Evolutionary conservation across 176 grass and related monocot species (phyloP).

Genomic region (Pharus latifolius): DNA sequence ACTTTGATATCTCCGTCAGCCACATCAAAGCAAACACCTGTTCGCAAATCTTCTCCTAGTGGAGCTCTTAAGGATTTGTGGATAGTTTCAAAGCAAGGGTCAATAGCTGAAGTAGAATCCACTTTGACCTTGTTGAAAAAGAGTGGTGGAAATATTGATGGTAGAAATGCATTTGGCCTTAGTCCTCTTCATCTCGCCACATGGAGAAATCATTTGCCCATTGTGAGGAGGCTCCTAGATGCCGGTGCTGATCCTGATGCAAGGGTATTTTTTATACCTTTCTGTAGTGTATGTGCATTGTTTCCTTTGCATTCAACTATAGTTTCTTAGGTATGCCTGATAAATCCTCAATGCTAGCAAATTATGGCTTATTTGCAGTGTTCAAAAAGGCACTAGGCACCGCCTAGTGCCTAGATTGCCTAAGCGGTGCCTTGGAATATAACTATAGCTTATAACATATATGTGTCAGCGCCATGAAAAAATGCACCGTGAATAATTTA

Average conservation of each 20-base stretch:
- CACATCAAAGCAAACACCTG: constrained; percentile 49
- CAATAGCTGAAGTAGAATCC: constrained; percentile 77
- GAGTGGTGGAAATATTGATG: constrained; percentile 58
- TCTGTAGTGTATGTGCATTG: not conserved
- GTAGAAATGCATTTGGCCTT: constrained; percentile 92
- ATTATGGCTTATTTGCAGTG: not conserved
- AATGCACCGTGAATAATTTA: too few species aligned
- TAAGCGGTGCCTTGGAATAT: too few species aligned
- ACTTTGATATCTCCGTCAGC: constrained; percentile 35
- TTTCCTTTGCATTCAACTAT: not conserved
- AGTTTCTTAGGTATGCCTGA: not conserved
- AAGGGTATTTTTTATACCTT: constrained; percentile 50
- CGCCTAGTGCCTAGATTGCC: too few species aligned
- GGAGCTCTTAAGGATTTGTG: constrained; percentile 69
- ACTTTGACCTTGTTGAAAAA: constrained; percentile 79
- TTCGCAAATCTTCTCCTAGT: constrained; percentile 51
- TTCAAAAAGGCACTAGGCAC: too few species aligned
- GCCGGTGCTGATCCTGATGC: constrained; percentile 93
- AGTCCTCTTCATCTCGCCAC: constrained; percentile 90
- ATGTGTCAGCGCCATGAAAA: too few species aligned
- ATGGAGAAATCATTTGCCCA: constrained; percentile 95
- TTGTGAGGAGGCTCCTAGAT: constrained; percentile 62
- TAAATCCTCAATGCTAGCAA: not conserved
- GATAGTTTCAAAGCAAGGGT: constrained; percentile 76
- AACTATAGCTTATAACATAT: too few species aligned